A percentile compares a stretch with the other conserved stretches of the same genome.
These are phyloP conservation scores for Euphorbia schlechtendalii DNA, from an alignment of 441 rosid genomes.

Conservation along the genomic window DNA sequence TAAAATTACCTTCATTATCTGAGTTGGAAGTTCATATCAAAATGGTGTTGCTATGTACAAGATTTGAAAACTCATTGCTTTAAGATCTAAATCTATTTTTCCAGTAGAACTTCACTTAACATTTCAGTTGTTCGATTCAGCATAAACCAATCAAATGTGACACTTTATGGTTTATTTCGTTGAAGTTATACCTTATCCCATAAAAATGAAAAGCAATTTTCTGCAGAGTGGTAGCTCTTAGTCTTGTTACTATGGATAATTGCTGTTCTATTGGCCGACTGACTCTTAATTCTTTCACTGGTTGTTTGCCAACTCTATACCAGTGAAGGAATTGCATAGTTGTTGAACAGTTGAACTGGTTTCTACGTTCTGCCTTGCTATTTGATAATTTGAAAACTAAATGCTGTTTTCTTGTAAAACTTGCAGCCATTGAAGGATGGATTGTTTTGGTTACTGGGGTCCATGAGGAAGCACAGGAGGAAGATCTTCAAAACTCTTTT, in stretches of 20 bases:
- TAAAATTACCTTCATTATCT: too few species aligned
- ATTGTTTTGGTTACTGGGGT: slow-evolving; percentile 80
- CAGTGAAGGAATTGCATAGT: background rate
- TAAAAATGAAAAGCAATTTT: background rate
- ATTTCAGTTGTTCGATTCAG: background rate
- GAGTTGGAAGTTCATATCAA: background rate
- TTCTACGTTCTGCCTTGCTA: background rate
- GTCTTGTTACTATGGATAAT: background rate
- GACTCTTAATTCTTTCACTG: background rate
- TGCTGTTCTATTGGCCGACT: background rate
- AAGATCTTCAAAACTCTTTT: slow-evolving; percentile 70
- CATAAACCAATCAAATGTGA: background rate
- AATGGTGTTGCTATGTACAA: background rate
- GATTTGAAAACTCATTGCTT: background rate
- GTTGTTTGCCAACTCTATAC: background rate
- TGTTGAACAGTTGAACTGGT: background rate
- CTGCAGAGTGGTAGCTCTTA: background rate
- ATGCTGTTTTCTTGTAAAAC: background rate
- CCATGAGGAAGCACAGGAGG: slow-evolving; percentile 96
- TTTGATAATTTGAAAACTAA: background rate
- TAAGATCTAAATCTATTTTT: background rate
- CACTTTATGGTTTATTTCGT: background rate
- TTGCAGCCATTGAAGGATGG: slow-evolving; percentile 95
- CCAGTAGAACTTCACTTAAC: background rate
- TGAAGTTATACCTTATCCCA: background rate